Evolutionary conservation across 1,284 basidiomycete genomes (phyloP), one percentile per base, ranked within the genome.

Genomic region (Nidula niveotomentosa): DNA sequence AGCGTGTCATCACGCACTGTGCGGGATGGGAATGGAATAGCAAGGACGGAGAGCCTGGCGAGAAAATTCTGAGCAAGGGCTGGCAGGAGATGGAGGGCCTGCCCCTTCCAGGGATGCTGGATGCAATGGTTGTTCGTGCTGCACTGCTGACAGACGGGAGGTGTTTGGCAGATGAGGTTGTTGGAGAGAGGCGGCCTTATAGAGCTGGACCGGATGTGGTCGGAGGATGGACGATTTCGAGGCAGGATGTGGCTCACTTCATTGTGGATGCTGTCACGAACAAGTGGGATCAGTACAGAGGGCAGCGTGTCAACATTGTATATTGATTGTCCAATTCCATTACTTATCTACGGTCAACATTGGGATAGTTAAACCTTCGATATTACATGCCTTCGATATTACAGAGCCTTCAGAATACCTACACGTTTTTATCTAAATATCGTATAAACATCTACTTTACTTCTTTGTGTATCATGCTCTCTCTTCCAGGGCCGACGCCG

Each of bases 401-500:
- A 41, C 39, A 41, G 12, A 41, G 39, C 15, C 7, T 18, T 12
- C 12, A 15, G 45, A 10, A 47, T 47, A n/a, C 23, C 23, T 17
- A n/a, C 18, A 15, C 15, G 23, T 23, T 23, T 23, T 23, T 3
- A 5, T 3, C 12, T 47, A 49, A 34, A 34, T 34, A 49, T 5
- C 34, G 35, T 36, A 49, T 33, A 34, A n/a, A 34, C 35, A 33
- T 36, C 48, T 53, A 12, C 35, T 56, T 53, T 6, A 54, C 43
- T 51, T 58, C 52, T 54, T 67, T 69, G n/a, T 53, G 61, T 9
- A 94, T 67, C 94, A 96, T 96, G 57, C 84, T 86, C 60, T 93
- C 86, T 53, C 94, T 73, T 30, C 80, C 91, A 4, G 94, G 91
- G 0, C 94, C 94, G 33, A 95, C 88, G 6, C 95, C 95, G 60